Conservation (phyloP, 805 yeast species). For the Soucietia sequanensis region DNA sequence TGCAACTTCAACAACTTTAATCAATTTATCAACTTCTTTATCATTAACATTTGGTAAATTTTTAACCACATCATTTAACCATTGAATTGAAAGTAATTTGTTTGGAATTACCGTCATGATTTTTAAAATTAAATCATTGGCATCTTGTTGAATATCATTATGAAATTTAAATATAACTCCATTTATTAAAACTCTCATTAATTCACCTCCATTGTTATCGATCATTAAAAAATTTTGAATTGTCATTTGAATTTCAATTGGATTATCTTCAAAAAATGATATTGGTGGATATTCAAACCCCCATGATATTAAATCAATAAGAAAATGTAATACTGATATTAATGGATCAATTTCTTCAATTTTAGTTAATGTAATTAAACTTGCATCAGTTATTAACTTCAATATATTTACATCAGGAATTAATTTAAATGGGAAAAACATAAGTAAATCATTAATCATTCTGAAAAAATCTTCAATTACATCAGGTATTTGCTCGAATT, state of each 20-base stretch:
- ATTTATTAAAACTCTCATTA: constrained; percentile 52
- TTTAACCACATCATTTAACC: constrained; percentile 59
- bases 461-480: constrained; percentile 84
- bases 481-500: constrained; percentile 52
- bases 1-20: constrained; percentile 56
- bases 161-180: constrained; percentile 76
- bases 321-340: constrained; percentile 65
- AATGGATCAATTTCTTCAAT: constrained; percentile 73
- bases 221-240: constrained; percentile 43
- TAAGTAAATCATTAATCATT: constrained; percentile 72
- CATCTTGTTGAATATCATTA: constrained; percentile 66
- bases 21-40: constrained; percentile 65
- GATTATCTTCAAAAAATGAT: constrained; percentile 55
- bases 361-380: constrained; percentile 48
- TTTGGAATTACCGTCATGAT: constrained; percentile 52
- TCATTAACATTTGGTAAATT: constrained; percentile 64
- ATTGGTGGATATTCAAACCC: constrained; percentile 80
- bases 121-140: constrained; percentile 70
- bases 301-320: constrained; percentile 83
- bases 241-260: constrained; percentile 48
- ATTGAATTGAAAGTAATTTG: constrained; percentile 42
- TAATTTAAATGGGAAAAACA: constrained; percentile 65
- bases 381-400: constrained; percentile 54
- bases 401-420: constrained; percentile 46
- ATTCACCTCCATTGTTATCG: constrained; percentile 53